Conservation (phyloP, 306 rosid species). For the Cucurbita maxima region DNA sequence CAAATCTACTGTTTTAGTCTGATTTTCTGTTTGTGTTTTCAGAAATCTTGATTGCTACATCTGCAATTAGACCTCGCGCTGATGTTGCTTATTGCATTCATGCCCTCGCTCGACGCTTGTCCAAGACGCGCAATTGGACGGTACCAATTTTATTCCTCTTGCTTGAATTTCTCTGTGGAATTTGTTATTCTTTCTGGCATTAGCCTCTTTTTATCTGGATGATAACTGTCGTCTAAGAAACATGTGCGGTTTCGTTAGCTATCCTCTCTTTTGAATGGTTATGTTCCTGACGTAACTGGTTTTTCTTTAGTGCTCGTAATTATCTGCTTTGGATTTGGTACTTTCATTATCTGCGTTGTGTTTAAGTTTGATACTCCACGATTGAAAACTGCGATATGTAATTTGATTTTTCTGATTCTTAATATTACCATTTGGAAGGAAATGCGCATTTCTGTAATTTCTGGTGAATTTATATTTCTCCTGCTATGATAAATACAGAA, state of each 20-base stretch:
- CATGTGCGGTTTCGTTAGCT: too few relatives aligned
- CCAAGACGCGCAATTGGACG: constrained; percentile 98
- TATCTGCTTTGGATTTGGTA: neutral
- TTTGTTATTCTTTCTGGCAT: too few relatives aligned
- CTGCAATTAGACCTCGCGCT: constrained; percentile 82
- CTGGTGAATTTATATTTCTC: neutral
- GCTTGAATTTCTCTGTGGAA: too few relatives aligned
- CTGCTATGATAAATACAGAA: neutral
- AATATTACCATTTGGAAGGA: neutral
- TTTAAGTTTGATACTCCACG: neutral
- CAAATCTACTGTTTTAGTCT: neutral
- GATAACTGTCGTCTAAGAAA: too few relatives aligned
- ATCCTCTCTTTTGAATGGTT: neutral
- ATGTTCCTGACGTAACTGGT: neutral
- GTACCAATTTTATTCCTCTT: constrained; percentile 17
- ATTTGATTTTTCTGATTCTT: neutral
- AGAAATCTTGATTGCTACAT: constrained; percentile 61
- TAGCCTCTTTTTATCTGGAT: too few relatives aligned
- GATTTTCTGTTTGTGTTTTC: constrained; percentile 3
- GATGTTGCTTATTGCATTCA: constrained; percentile 98
- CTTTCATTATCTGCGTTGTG: neutral
- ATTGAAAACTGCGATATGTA: neutral
- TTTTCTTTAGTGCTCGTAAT: neutral
- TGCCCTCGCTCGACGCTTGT: constrained; percentile 72
- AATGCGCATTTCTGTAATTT: neutral